Conservation (phyloP, 306 rosid species). For the Citrullus colocynthis region DNA sequence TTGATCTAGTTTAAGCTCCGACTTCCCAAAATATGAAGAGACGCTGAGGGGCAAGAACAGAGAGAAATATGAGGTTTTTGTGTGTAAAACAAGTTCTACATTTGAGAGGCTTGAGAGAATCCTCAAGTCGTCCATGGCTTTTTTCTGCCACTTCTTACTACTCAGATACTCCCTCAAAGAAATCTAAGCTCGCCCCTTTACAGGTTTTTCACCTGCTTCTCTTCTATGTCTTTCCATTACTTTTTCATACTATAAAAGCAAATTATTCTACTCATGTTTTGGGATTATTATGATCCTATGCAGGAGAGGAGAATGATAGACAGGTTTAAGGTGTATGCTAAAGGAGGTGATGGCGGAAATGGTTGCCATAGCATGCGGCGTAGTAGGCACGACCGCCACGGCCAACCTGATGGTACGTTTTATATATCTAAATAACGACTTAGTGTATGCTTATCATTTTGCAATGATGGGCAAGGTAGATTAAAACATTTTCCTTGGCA, state of each 20-base stretch:
- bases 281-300: not conserved
- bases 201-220: slow-evolving; percentile 37
- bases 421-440: not conserved
- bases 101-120: slow-evolving; percentile 25
- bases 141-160: slow-evolving; percentile 22
- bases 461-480: not conserved
- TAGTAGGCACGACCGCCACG: slow-evolving; percentile 41
- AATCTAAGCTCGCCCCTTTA: slow-evolving; percentile 69
- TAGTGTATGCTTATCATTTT: not conserved
- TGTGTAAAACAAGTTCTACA: slow-evolving; percentile 22
- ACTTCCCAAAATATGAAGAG: not conserved
- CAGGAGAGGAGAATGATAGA: slow-evolving; percentile 93
- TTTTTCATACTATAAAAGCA: not conserved
- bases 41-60: slow-evolving; percentile 10
- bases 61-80: slow-evolving; percentile 33
- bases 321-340: slow-evolving; percentile 54
- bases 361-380: slow-evolving; percentile 76
- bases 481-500: not conserved
- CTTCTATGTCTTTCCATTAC: not conserved
- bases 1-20: not conserved
- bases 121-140: slow-evolving; percentile 34
- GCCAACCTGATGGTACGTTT: slow-evolving; percentile 59
- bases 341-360: slow-evolving; percentile 83
- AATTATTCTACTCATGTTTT: not conserved
- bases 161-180: slow-evolving; percentile 39